These are phyloP conservation scores for Thielaviopsis euricoi DNA, from an alignment of 2,329 filamentous ascomycete species.

Conservation along the genomic window DNA sequence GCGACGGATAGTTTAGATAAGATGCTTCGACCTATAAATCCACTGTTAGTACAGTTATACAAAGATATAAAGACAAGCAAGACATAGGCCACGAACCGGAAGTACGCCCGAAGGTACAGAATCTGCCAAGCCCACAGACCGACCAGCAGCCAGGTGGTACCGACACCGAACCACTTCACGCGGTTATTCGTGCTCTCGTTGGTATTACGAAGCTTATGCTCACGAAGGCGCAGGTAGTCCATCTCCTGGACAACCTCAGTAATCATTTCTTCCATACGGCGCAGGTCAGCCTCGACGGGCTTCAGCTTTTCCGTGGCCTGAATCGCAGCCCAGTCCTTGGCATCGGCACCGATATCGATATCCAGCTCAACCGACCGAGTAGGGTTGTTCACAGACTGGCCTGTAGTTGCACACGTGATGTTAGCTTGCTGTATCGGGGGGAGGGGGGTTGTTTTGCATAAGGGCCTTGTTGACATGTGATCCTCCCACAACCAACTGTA, in stretches of 20 bases:
- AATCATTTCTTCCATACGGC: constrained; percentile 81
- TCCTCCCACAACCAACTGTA: background rate
- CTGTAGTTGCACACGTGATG: background rate
- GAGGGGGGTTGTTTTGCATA: background rate
- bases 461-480: background rate
- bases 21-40: constrained; percentile 45
- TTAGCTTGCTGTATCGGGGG: background rate
- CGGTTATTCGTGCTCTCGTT: constrained; percentile 99
- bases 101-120: constrained; percentile 92
- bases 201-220: constrained; percentile 93
- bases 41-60: constrained; percentile 7
- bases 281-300: constrained; percentile 86
- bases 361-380: constrained; percentile 73
- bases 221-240: constrained; percentile 79
- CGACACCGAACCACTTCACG: constrained; percentile 96
- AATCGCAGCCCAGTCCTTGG: constrained; percentile 95
- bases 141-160: constrained; percentile 80
- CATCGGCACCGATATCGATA: constrained; percentile 90
- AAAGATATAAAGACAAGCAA: too few relatives aligned
- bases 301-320: constrained; percentile 95
- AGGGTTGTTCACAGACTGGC: constrained; percentile 27
- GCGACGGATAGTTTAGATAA: constrained; percentile 32
- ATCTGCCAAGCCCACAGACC: constrained; percentile 93
- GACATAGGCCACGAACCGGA: constrained; percentile 39
- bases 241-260: constrained; percentile 82